These are phyloP conservation scores for Lactarius psammicola DNA, from an alignment of 768 basidiomycete genomes.

Conservation along the genomic window DNA sequence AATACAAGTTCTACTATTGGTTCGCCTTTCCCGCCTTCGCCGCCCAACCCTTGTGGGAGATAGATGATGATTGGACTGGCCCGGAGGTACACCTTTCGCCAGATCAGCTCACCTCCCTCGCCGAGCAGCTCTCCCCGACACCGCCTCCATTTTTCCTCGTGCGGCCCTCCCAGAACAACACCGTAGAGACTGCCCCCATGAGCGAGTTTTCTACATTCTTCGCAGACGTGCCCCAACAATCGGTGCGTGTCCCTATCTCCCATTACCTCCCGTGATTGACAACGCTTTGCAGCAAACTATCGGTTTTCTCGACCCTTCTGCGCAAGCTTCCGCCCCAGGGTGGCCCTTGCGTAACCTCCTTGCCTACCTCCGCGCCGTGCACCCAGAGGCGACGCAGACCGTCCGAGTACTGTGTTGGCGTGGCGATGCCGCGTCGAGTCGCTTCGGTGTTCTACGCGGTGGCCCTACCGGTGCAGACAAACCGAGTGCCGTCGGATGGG, in stretches of 20 bases:
- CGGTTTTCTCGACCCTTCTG: constrained; percentile 70
- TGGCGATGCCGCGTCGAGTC: constrained; percentile 59
- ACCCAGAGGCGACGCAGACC: constrained; percentile 47
- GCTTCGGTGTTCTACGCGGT: constrained; percentile 52
- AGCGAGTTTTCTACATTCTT: constrained; percentile 63
- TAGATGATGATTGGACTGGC: constrained; percentile 58
- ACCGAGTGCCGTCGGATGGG: constrained; percentile 89
- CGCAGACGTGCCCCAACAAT: constrained; percentile 40
- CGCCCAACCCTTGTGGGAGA: constrained; percentile 88
- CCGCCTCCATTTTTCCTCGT: constrained; percentile 63
- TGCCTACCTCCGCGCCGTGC: constrained; percentile 65
- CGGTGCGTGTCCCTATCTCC: constrained; percentile 40
- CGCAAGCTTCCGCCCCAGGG: constrained; percentile 53
- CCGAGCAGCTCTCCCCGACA: constrained; percentile 45
- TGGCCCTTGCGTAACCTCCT: constrained; percentile 96
- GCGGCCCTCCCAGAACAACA: constrained; percentile 36
- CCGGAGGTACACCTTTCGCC: constrained; percentile 47
- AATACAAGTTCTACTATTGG: constrained; percentile 98
- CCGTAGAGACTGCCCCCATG: constrained; percentile 48
- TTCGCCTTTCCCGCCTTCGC: constrained; percentile 94
- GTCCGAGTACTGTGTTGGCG: constrained; percentile 78
- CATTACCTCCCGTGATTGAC: background rate
- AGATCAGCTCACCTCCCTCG: constrained; percentile 41
- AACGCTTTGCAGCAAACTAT: constrained; percentile 31
- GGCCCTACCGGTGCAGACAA: constrained; percentile 34